These are phyloP conservation scores for Takashimella koratensis DNA, from an alignment of 1,284 basidiomycete species.

Conservation along the genomic window DNA sequence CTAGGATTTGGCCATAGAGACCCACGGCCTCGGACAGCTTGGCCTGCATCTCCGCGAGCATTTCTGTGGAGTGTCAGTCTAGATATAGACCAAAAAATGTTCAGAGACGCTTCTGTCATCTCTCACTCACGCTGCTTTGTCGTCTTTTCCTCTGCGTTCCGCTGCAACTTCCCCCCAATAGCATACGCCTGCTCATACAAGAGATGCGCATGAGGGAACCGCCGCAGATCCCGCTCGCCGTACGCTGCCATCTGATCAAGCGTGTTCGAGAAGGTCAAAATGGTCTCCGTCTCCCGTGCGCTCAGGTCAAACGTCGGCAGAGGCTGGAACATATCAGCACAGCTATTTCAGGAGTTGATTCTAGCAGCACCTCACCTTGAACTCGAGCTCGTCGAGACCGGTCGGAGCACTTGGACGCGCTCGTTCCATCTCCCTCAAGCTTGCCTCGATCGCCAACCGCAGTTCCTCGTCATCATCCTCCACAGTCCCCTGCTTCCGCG, in stretches of 20 bases:
- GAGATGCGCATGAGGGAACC: slow-evolving; percentile 76
- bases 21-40: slow-evolving; percentile 88
- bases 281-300: slow-evolving; percentile 73
- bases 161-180: slow-evolving; percentile 74
- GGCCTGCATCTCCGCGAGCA: slow-evolving; percentile 86
- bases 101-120: too few species aligned
- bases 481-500: slow-evolving; percentile 45
- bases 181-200: slow-evolving; percentile 79
- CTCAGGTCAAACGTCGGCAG: slow-evolving; percentile 73
- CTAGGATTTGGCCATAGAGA: slow-evolving; percentile 80
- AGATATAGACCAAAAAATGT: background rate
- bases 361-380: slow-evolving; percentile 18
- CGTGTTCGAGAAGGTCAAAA: slow-evolving; percentile 83
- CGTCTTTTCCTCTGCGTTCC: slow-evolving; percentile 79
- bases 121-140: slow-evolving; percentile 72
- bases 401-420: slow-evolving; percentile 73
- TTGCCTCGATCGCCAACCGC: slow-evolving; percentile 91
- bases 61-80: slow-evolving; percentile 54
- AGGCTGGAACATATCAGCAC: slow-evolving; percentile 30
- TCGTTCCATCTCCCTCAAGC: slow-evolving; percentile 76
- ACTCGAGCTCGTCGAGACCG: slow-evolving; percentile 55
- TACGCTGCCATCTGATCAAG: slow-evolving; percentile 76
- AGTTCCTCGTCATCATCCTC: slow-evolving; percentile 93
- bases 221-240: slow-evolving; percentile 69
- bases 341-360: background rate